Evolutionary conservation across 805 yeast genomes (phyloP), one percentile per base, ranked within the genome.

Genomic region (Spathaspora sp.): DNA sequence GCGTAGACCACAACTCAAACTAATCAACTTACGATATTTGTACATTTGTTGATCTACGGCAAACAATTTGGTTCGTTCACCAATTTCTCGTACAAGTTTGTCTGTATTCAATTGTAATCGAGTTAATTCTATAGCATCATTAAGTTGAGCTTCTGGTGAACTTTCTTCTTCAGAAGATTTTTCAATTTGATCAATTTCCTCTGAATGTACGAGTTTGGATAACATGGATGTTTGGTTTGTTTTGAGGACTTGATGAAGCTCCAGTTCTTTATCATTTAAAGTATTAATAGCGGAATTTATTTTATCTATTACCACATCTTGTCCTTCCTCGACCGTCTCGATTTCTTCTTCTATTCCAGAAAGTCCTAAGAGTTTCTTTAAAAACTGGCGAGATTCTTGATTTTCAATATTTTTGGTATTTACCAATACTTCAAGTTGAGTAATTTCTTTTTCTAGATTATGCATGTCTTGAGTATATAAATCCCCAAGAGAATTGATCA

Each of bases 11-110:
- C 96, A 87, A 46, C 89, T 81, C 46, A 83, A 71, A 20, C 93
- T 81, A 43, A 94, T 85, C 54, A 93, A 75, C 60, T 83, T 83
- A 56, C 96, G 78, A 72, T 93, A 87, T 64, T 89, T 90, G 60
- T 80, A 81, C 69, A 86, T 83, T 57, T 79, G 82, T 20, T 74
- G 70, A 50, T 79, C 82, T 55, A 78, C 72, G 54, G 68, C 82
- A 65, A 52, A 79, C 65, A 56, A 56, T 48, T 66, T 70, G 40
- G 78, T 66, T 32, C 72, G 58, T 12, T 77, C 73, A 8, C 85
- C 78, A 14, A 89, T 78, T 48, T 76, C 74, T 49, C 75, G 72
- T 18, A 79, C 58, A 44, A 74, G 59, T 12, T 63, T 54, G 49
- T 66, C 66, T 56, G 91, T 70, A 43, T 76, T 67, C 16, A 80